Base-by-base conservation (phyloP, 129 eudicot species). In the Flaveria trinervia region DNA sequence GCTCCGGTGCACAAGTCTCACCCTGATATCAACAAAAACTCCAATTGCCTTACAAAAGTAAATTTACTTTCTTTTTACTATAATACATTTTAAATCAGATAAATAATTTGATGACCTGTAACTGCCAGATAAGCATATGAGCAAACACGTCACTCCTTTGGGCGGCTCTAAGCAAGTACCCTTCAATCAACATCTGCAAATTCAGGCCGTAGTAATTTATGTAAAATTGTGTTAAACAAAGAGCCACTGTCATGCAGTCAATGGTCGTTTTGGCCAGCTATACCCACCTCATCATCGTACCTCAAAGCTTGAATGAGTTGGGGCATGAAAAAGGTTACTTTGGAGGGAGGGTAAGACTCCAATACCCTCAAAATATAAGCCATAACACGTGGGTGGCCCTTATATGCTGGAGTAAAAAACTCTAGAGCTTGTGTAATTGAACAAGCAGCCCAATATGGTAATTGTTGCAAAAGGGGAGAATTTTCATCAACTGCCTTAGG, bases 371-470 rank as follows among this genome's bases (percentile, higher is more conserved):
- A 92, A 60, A 91, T 87, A 82, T 95, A 95, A 77, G 97, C 99
- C 99, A 95, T 95, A 49, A 95, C 97, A 69, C 99, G 97, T 56
- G 94, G 88, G 55, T 95, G 99, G 62, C 99, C 97, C 83, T 91
- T 91, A 77, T 91, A 95, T 60, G 96, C 96, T 77, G 99, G 99
- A 61, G 97, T 89, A 65, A 95, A 94, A 43, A 95, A 95, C 82
- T 95, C 99, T 39, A 95, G 77, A 77, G 96, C 97, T 69, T 91
- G 96, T 57, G 99, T 91, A 65, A 95, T 89, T 60, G 99, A 91
- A 77, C 99, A 95, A 83, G 97, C 92, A 74, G 97, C 99, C 99
- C 99, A 95, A 72, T 95, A 96, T 74, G 96, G 96, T 82, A 95
- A 85, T 82, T 95, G 99, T 74, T 92, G 99, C 86, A 95, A 77